phyloP scores from a whole-genome alignment of 345 rosid species.

The Arabidopsis thaliana region DNA sequence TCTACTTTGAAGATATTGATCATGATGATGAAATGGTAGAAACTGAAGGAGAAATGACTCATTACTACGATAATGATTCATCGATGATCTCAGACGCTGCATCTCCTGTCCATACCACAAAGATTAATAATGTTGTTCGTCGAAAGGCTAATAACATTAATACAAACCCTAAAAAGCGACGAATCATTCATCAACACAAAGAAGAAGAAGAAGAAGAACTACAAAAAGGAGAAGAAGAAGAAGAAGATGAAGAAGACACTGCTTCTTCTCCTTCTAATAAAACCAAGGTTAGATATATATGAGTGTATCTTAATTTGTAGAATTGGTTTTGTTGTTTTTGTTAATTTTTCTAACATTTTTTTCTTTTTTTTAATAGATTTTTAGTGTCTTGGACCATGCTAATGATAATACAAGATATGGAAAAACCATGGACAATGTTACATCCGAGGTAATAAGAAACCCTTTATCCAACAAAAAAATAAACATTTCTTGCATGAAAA shows the following conservation, averaged over 20 bases:
- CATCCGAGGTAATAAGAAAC: conserved; percentile 37
- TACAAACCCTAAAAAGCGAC: conserved; percentile 38
- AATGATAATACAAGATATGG: conserved; percentile 2
- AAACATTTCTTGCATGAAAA: neutral
- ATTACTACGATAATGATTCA: conserved; percentile 31
- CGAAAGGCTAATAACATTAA: conserved; percentile 25
- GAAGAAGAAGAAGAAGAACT: conserved; percentile 12
- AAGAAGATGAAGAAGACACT: conserved; percentile 32
- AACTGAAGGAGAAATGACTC: conserved; percentile 26
- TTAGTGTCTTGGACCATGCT: conserved; percentile 20
- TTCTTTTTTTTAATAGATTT: conserved; percentile 16
- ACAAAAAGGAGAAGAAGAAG: conserved; percentile 6
- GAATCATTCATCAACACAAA: conserved; percentile 16
- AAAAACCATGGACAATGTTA: conserved; percentile 26
- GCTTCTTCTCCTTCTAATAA: conserved; percentile 47
- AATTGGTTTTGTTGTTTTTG: neutral
- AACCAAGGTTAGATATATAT: conserved; percentile 39
- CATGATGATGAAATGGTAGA: conserved; percentile 32
- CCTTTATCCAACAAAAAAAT: too few species aligned
- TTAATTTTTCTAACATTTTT: neutral
- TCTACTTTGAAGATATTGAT: conserved; percentile 43
- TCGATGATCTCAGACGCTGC: conserved; percentile 47
- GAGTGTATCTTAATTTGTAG: neutral
- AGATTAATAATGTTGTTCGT: conserved; percentile 24
- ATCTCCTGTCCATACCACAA: conserved; percentile 37